phyloP scores from a whole-genome alignment of 2,329 filamentous ascomycete species.

The Ploettnerulaceae sp. region DNA sequence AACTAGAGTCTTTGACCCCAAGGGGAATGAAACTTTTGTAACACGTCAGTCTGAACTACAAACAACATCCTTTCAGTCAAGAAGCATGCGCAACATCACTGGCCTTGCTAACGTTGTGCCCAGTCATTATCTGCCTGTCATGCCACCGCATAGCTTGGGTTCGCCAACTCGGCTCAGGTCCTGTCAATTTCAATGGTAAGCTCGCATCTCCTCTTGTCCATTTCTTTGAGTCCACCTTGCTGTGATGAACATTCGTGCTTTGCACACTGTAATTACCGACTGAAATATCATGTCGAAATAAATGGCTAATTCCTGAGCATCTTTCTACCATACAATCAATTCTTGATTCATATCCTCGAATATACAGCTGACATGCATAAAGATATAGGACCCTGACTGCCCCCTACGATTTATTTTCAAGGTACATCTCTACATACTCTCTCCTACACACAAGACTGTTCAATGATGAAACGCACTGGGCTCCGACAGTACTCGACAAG shows the following conservation, averaged over 20 bases:
- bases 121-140: not conserved
- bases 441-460: slow-evolving; percentile 16
- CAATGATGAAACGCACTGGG: slow-evolving; percentile 96
- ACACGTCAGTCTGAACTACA: slow-evolving; percentile 83
- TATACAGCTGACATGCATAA: slow-evolving; percentile 16
- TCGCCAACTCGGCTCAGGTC: not conserved
- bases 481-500: slow-evolving; percentile 60
- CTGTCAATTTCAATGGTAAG: slow-evolving; percentile 6
- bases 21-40: slow-evolving; percentile 79
- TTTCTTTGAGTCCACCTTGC: slow-evolving; percentile 30
- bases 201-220: slow-evolving; percentile 9
- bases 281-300: slow-evolving; percentile 73
- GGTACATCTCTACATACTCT: slow-evolving; percentile 17
- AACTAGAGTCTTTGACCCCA: slow-evolving; percentile 98
- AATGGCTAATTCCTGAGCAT: slow-evolving; percentile 81
- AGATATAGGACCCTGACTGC: not conserved
- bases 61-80: slow-evolving; percentile 6
- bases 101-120: not conserved
- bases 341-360: slow-evolving; percentile 4
- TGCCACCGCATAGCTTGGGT: not conserved
- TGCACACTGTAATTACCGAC: slow-evolving; percentile 89
- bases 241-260: slow-evolving; percentile 36
- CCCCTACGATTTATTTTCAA: slow-evolving; percentile 1
- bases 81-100: not conserved
- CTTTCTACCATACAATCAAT: not conserved